These are phyloP conservation scores for Peniophora sp. DNA, from an alignment of 1,284 basidiomycete species.

Conservation along the genomic window DNA sequence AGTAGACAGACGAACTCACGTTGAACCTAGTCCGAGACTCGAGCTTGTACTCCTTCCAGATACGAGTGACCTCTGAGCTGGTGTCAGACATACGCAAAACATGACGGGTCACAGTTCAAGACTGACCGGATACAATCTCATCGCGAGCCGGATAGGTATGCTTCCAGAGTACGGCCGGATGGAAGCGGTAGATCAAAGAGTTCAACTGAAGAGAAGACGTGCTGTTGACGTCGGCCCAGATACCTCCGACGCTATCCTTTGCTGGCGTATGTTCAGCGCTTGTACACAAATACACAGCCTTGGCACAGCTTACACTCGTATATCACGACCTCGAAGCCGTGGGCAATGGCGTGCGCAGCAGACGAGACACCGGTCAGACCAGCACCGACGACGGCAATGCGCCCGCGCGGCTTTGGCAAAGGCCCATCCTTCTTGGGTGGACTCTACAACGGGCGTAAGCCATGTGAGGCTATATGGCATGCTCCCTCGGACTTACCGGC, in stretches of 20 bases:
- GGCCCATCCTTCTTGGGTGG: constrained; percentile 21
- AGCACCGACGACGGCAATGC: constrained; percentile 46
- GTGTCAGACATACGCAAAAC: neutral
- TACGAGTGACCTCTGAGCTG: constrained; percentile 33
- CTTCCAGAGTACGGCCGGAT: constrained; percentile 34
- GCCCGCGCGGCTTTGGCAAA: constrained; percentile 25
- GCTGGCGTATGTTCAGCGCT: constrained; percentile 6
- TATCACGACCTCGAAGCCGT: constrained; percentile 48
- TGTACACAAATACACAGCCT: neutral
- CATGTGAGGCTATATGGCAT: neutral
- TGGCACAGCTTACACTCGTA: constrained; percentile 30
- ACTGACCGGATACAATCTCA: constrained; percentile 44
- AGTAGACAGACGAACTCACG: constrained; percentile 13
- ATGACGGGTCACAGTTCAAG: neutral
- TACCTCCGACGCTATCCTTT: constrained; percentile 35
- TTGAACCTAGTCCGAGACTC: constrained; percentile 43
- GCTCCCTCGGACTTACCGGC: constrained; percentile 21
- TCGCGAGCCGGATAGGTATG: constrained; percentile 44
- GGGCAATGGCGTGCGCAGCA: constrained; percentile 42
- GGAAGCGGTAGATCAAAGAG: constrained; percentile 40
- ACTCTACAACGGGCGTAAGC: constrained; percentile 6
- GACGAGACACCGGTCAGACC: constrained; percentile 44
- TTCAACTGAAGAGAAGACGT: constrained; percentile 58
- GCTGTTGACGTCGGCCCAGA: constrained; percentile 56
- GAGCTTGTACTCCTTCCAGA: constrained; percentile 51